Evolutionary conservation across 352 stramenopile species (phyloP), one percentile per base, ranked within the genome.

Genomic region (Saprolegnia parasitica): DNA sequence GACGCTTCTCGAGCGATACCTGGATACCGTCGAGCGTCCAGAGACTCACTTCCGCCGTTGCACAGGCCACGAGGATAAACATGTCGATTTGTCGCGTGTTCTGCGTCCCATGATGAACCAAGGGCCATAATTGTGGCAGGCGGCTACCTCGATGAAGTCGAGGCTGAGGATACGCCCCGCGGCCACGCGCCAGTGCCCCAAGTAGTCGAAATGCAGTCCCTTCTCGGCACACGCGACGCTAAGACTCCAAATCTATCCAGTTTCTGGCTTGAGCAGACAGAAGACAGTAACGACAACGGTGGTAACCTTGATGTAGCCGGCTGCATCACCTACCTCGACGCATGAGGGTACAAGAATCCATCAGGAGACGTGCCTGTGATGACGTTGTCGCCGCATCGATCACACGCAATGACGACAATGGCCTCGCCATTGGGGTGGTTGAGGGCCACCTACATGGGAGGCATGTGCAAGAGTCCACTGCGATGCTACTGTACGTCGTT

Each of bases 1-100:
- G 42, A n/a, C n/a, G n/a, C n/a, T n/a, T n/a, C n/a, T n/a, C n/a
- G n/a, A n/a, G n/a, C n/a, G n/a, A n/a, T n/a, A 49, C 42, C 32
- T 87, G 77, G 1, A 89, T 74, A 18, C 84, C 83, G 40, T 89
- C 81, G 16, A 92, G 55, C 11, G 84, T 89, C 84, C 84, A 92
- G 16, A 92, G n/a, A 64, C 72, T 88, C 35, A 92, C 78, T 45
- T 89, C 82, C 6, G 82, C 82, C 62, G 87, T 86, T 13, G 72
- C 80, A 61, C 79, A 85, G 0, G 82, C 82, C 24, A 90, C 62
- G 5, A 92, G 58, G 35, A 92, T 39, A 64, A 80, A 92, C n/a
- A 88, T 40, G 58, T 92, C 82, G 0, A 73, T 61, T 20, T 83
- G 73, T 21, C 82, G 78, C 40, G 76, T 71, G 71, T 88, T 84